These are phyloP conservation scores for Phytophthora multivora DNA, from an alignment of 352 stramenopile species.

Conservation along the genomic window DNA sequence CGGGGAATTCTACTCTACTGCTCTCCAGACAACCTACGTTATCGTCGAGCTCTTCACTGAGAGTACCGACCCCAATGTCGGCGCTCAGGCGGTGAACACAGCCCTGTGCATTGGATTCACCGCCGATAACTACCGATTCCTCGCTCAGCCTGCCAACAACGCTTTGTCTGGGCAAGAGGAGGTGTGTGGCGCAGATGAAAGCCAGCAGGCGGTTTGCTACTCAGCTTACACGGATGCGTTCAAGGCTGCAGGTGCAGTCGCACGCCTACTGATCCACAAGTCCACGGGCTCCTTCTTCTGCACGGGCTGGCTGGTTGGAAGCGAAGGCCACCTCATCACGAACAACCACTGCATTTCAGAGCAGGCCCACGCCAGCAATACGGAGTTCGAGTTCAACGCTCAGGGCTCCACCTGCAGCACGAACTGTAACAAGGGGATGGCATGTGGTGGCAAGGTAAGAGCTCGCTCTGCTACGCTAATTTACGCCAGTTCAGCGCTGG, in stretches of 20 bases:
- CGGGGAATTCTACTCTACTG: conserved; percentile 40
- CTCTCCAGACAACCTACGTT: conserved; percentile 45
- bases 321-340: conserved; percentile 74
- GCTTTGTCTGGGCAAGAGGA: conserved; percentile 38
- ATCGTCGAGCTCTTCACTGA: conserved; percentile 57
- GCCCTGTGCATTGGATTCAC: conserved; percentile 51
- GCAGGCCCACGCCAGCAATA: conserved; percentile 50
- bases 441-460: conserved; percentile 46
- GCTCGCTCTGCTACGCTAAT: conserved; percentile 45
- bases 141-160: conserved; percentile 31
- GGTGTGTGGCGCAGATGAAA: conserved; percentile 70
- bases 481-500: conserved; percentile 33
- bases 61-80: conserved; percentile 13
- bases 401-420: conserved; percentile 43
- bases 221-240: conserved; percentile 17
- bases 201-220: conserved; percentile 62
- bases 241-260: conserved; percentile 43
- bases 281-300: conserved; percentile 59
- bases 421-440: conserved; percentile 43
- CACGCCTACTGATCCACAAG: conserved; percentile 74
- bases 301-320: conserved; percentile 76
- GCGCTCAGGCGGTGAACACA: conserved; percentile 26
- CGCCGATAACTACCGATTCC: conserved; percentile 53
- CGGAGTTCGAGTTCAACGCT: conserved; percentile 72
- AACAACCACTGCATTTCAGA: conserved; percentile 81